phyloP scores from a whole-genome alignment of 2,329 filamentous ascomycete species.

The Cladosporium oxysporum region DNA sequence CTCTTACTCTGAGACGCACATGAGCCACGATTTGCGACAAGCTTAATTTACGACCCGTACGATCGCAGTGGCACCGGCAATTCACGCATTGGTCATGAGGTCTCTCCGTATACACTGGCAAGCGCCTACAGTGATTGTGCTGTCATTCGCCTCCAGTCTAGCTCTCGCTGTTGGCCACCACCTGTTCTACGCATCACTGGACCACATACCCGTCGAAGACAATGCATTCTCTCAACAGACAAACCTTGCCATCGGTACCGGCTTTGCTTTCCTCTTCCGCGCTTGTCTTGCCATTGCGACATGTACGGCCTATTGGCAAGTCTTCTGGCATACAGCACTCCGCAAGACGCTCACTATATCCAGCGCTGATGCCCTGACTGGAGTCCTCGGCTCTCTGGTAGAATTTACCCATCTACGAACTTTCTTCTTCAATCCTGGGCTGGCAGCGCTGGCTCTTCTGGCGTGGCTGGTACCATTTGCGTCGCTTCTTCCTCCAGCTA shows the following conservation, averaged over 20 bases:
- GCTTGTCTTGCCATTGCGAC: constrained; percentile 21
- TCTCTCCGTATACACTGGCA: constrained; percentile 16
- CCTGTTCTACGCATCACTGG: constrained; percentile 23
- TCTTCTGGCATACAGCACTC: constrained; percentile 23
- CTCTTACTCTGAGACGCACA: background rate
- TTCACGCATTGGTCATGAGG: background rate
- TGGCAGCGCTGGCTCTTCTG: constrained; percentile 3
- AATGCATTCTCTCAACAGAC: constrained; percentile 23
- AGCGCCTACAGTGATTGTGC: constrained; percentile 16
- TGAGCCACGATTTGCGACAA: background rate
- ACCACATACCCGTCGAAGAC: constrained; percentile 16
- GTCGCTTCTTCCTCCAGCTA: constrained; percentile 3
- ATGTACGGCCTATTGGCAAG: constrained; percentile 23
- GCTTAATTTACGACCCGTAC: background rate
- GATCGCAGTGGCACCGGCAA: background rate
- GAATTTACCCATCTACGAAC: background rate
- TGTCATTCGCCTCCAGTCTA: constrained; percentile 15
- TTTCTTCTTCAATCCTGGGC: background rate
- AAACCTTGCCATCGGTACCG: constrained; percentile 26
- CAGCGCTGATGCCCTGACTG: constrained; percentile 6
- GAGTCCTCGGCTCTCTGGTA: background rate
- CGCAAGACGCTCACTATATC: constrained; percentile 8
- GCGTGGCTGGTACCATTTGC: constrained; percentile 8
- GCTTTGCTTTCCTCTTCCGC: constrained; percentile 27
- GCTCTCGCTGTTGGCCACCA: constrained; percentile 26